Conservation (phyloP, 2,329 filamentous ascomycete species). For the Pezicula rhizophila region DNA sequence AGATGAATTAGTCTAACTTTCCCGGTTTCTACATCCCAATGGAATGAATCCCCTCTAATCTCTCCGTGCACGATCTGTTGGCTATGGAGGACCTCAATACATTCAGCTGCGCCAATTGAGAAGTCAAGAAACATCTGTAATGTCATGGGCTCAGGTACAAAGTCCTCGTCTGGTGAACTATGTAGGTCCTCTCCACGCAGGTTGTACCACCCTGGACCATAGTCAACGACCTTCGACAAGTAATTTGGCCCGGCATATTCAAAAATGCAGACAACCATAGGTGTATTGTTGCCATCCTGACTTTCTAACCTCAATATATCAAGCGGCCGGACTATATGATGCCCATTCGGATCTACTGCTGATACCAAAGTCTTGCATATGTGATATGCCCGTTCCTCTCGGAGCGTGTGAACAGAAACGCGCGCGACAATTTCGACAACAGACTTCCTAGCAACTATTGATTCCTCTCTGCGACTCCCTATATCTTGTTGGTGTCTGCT, state of each 20-base stretch:
- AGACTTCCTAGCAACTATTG: too few relatives aligned
- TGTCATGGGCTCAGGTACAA: slow-evolving; percentile 54
- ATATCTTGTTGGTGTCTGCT: too few relatives aligned
- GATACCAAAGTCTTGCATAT: slow-evolving; percentile 68
- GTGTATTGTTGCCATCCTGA: slow-evolving; percentile 60
- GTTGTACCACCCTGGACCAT: slow-evolving; percentile 70
- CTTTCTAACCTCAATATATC: slow-evolving; percentile 69
- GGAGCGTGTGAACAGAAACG: slow-evolving; percentile 73
- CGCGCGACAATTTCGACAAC: slow-evolving; percentile 59
- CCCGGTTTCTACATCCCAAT: slow-evolving; percentile 68
- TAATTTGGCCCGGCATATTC: slow-evolving; percentile 72
- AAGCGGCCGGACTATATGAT: slow-evolving; percentile 74
- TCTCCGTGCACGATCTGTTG: slow-evolving; percentile 85
- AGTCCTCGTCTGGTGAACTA: slow-evolving; percentile 26
- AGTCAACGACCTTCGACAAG: slow-evolving; percentile 62
- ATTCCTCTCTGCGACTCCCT: too few relatives aligned
- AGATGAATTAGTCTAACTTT: slow-evolving; percentile 77
- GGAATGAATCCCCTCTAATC: slow-evolving; percentile 83
- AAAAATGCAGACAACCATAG: slow-evolving; percentile 76
- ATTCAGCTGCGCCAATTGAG: slow-evolving; percentile 80
- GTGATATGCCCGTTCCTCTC: slow-evolving; percentile 83
- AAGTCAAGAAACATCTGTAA: slow-evolving; percentile 81
- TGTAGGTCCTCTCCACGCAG: slow-evolving; percentile 41
- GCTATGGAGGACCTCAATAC: slow-evolving; percentile 79
- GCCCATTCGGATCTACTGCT: slow-evolving; percentile 64